These are phyloP conservation scores for Malus hybrid DNA, from an alignment of 331 rosid species.

Conservation along the genomic window DNA sequence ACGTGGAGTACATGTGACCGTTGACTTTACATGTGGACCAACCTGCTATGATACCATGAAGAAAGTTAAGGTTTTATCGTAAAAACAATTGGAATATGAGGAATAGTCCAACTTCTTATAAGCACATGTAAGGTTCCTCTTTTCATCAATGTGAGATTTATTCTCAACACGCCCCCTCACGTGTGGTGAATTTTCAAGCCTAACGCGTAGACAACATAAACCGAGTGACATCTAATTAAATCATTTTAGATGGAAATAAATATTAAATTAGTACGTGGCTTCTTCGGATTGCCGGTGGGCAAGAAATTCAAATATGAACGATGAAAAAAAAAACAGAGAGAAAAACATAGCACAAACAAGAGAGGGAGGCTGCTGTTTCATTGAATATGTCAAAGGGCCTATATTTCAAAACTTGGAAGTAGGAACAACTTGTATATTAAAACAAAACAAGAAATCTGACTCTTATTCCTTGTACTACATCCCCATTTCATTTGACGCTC, in stretches of 20 bases:
- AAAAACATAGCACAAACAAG: neutral
- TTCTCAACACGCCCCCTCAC: rapidly evolving
- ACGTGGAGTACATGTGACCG: too few species aligned
- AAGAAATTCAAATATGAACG: neutral
- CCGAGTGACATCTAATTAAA: too few species aligned
- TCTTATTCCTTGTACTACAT: neutral
- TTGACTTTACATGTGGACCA: too few species aligned
- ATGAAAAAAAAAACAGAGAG: neutral
- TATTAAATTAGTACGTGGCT: neutral
- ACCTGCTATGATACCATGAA: too few species aligned
- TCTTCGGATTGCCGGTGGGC: neutral
- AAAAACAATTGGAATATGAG: too few species aligned
- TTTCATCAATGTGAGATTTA: too few species aligned
- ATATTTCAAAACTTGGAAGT: neutral
- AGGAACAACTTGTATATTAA: neutral
- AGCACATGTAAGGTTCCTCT: too few species aligned
- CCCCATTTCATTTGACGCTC: neutral
- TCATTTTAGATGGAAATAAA: too few species aligned
- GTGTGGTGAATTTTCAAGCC: rapidly evolving
- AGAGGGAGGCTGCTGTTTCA: neutral
- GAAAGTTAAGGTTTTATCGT: too few species aligned
- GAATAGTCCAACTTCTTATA: too few species aligned
- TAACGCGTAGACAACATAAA: too few species aligned
- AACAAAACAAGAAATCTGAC: neutral
- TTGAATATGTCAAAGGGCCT: neutral